Evolutionary conservation across 371 early-diverging fungal species (phyloP), one percentile per base, ranked within the genome.

Genomic region (Syncephalastrum contaminatum): DNA sequence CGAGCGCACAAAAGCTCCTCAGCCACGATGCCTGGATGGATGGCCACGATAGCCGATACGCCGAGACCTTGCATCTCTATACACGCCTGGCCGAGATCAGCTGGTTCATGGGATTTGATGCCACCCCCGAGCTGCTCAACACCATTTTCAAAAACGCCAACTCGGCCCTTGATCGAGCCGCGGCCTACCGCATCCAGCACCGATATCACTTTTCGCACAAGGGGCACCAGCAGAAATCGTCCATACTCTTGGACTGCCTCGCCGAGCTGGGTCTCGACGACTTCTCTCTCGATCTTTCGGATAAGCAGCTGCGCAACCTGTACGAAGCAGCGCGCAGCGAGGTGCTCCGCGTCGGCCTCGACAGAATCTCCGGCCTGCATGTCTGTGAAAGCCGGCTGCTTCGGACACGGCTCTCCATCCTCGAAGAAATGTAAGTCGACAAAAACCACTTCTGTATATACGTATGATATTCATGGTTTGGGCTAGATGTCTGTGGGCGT

Each of bases 31-130:
- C 78, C 1, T 78, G 78, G 78, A 43, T 54, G 1, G 70, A 74
- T 20, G 73, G 78, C 7, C 51, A 51, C 20, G 78, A 78, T 41
- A 62, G 69, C 18, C 64, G 41, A 0, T 78, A 78, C 27, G 43
- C 49, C 12, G 75, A 78, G 48, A 78, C 78, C 14, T 30, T 78
- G 8, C 75, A 78, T 48, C 46, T 78, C 3, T 73, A 69, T 50
- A 71, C 70, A 1, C 69, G 70, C 7, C 43, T 78, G 7, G 72
- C 78, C 1, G 75, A 78, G 48, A 66, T 78, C 21, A 67, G 69
- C 46, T 72, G 70, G 67, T 70, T 74, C 24, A 65, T 71, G 62
- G 70, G 70, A 18, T 59, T 68, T 10, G 62, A 65, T 42, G 48
- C 54, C 20, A 74, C 73, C 1, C 46, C 54, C 6, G 54, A 49